Conservation (phyloP, 2,329 filamentous ascomycete genomes). For the Trichoderma breve region DNA sequence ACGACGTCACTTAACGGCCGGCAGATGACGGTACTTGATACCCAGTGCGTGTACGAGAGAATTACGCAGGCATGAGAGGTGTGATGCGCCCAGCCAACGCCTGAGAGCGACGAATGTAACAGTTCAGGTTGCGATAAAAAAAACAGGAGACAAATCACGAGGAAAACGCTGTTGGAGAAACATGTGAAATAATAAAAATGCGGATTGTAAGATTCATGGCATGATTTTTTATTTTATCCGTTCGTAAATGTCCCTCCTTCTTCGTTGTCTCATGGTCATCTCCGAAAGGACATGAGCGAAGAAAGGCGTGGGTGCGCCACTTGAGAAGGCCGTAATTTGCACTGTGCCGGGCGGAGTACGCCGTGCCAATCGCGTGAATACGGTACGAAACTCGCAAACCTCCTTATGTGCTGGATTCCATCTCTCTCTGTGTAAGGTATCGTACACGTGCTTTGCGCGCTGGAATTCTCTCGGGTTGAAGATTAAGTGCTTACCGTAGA, state of each 20-base stretch:
- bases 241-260: not conserved
- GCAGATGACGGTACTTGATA: conserved; percentile 7
- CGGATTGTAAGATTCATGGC: conserved; percentile 7
- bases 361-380: not conserved
- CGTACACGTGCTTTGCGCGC: not conserved
- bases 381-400: not conserved
- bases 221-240: not conserved
- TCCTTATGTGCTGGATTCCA: not conserved
- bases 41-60: not conserved
- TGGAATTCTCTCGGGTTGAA: not conserved
- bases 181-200: not conserved
- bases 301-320: not conserved
- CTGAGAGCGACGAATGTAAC: not conserved
- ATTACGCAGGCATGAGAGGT: not conserved
- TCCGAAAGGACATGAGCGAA: conserved; percentile 8
- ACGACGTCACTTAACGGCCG: conserved; percentile 12
- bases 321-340: not conserved
- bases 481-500: conserved; percentile 5
- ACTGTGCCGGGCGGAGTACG: not conserved
- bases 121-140: not conserved
- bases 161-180: not conserved
- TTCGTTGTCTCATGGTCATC: not conserved
- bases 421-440: not conserved
- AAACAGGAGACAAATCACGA: not conserved
- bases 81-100: not conserved